Conservation (phyloP, 306 rosid species). For the Prunus campanulata region DNA sequence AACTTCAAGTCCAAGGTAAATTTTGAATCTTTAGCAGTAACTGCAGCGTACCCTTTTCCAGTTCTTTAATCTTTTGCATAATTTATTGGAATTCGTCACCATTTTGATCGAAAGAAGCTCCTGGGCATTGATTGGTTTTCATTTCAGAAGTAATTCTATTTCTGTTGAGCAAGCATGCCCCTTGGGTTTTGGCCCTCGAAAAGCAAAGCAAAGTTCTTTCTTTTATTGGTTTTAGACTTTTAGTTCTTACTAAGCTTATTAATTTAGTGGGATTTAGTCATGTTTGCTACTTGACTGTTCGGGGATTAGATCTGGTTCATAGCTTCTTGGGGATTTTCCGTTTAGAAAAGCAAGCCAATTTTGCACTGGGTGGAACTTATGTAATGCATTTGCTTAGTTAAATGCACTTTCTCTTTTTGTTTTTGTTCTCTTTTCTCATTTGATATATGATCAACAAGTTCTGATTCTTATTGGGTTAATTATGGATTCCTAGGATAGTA, state of each 20-base stretch:
- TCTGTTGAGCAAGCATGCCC: background rate
- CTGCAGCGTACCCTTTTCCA: background rate
- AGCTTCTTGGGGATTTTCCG: background rate
- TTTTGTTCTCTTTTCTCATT: background rate
- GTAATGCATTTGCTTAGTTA: background rate
- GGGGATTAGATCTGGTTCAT: background rate
- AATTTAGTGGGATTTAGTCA: background rate
- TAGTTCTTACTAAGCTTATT: background rate
- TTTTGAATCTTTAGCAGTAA: background rate
- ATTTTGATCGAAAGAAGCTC: conserved; percentile 12
- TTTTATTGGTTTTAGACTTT: background rate
- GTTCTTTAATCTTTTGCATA: conserved; percentile 8
- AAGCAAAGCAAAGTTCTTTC: background rate
- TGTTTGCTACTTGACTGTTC: background rate
- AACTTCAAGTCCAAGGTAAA: conserved; percentile 96
- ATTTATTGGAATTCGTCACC: background rate
- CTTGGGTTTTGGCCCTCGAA: background rate
- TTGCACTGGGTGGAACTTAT: background rate
- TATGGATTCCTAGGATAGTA: background rate
- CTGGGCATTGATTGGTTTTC: conserved; percentile 21
- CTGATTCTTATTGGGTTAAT: background rate
- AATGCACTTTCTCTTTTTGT: background rate
- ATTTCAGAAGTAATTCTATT: background rate
- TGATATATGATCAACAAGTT: background rate
- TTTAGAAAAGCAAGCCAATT: background rate